Conservation (phyloP, 2,329 filamentous ascomycete species). For the Penicillium sp. region DNA sequence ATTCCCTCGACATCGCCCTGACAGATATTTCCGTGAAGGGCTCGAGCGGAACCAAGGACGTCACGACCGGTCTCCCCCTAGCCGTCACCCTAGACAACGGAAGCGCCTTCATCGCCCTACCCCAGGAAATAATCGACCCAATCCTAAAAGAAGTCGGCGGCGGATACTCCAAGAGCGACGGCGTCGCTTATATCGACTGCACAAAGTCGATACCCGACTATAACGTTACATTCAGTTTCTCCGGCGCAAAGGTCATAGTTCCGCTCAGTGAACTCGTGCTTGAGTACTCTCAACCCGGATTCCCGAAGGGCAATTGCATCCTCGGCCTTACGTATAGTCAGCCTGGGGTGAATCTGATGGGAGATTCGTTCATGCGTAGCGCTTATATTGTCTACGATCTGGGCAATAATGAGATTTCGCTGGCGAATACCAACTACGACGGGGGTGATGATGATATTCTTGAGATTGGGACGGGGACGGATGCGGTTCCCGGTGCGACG, state of each 20-base stretch:
- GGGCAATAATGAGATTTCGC: slow-evolving; percentile 71
- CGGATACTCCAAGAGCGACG: background rate
- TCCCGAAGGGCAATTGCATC: background rate
- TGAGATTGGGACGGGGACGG: background rate
- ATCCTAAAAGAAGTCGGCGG: background rate
- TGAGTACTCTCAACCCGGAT: background rate
- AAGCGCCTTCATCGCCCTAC: background rate
- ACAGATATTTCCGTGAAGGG: background rate
- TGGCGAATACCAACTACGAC: slow-evolving; percentile 72
- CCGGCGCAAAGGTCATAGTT: background rate
- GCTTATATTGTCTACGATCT: slow-evolving; percentile 80
- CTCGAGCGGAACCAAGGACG: background rate
- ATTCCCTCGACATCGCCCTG: background rate
- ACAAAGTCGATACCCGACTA: background rate
- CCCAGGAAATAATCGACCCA: background rate
- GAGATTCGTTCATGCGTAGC: slow-evolving; percentile 76
- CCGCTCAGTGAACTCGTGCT: background rate
- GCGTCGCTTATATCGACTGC: background rate
- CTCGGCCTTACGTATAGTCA: background rate
- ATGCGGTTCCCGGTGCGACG: background rate
- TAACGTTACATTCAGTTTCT: slow-evolving; percentile 5
- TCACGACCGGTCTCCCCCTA: background rate
- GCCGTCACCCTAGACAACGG: background rate
- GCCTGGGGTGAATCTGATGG: slow-evolving; percentile 66
- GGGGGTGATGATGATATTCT: slow-evolving; percentile 46